These are phyloP conservation scores for Periconia sp. DNA, from an alignment of 2,329 filamentous ascomycete species.

Conservation along the genomic window DNA sequence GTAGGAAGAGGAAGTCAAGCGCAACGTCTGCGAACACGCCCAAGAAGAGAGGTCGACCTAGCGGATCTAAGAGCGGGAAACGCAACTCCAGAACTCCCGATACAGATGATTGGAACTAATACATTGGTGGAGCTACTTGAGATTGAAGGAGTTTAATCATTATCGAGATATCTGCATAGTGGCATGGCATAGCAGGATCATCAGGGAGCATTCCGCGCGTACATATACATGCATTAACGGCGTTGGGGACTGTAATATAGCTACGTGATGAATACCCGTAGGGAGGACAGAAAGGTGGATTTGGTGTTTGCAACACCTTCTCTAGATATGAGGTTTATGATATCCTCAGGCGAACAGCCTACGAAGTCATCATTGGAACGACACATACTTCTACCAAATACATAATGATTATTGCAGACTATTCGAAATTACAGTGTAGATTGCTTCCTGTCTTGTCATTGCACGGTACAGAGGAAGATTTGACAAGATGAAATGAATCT, in stretches of 20 bases:
- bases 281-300: background rate
- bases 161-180: background rate
- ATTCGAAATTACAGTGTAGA: no score
- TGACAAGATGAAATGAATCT: no score
- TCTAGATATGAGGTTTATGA: no score
- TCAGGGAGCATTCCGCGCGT: background rate
- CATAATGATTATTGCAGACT: no score
- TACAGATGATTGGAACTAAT: constrained; percentile 23
- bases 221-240: background rate
- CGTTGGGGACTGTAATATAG: background rate
- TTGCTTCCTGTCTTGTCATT: no score
- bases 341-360: no score
- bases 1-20: constrained; percentile 48
- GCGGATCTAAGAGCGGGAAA: constrained; percentile 27
- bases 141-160: background rate
- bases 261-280: background rate
- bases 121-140: background rate
- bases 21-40: constrained; percentile 32
- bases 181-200: background rate
- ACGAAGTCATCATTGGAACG: no score
- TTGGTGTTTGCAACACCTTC: no score
- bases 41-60: constrained; percentile 34
- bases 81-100: constrained; percentile 35
- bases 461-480: no score
- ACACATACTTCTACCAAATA: no score